Percentiles rank a stretch among this genome's conserved stretches.
Evolutionary conservation across 129 eudicot species (phyloP).

Genomic region (Dittrichia graveolens): DNA sequence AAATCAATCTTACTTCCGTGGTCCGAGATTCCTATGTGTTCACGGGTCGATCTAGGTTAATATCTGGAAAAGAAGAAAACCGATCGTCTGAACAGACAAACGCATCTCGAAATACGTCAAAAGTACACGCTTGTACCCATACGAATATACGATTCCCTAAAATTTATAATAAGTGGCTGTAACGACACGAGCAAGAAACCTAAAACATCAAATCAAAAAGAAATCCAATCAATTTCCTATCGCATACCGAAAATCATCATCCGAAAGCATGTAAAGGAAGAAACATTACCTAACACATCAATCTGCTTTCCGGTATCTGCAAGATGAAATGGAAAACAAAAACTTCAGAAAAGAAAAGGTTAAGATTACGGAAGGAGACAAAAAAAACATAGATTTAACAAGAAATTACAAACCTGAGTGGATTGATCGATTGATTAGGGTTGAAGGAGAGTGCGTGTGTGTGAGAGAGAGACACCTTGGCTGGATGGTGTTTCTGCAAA

Average conservation of each 20-base stretch:
- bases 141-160: constrained; percentile 10
- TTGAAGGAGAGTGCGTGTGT: constrained; percentile 41
- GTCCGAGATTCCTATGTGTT: neutral
- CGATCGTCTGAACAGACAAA: constrained; percentile 20
- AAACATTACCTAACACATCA: constrained; percentile 25
- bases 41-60: constrained; percentile 29
- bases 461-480: constrained; percentile 40
- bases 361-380: neutral
- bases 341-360: neutral
- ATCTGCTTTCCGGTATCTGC: constrained; percentile 34
- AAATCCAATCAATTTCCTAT: constrained; percentile 12
- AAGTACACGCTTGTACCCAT: constrained; percentile 7
- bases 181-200: constrained; percentile 34
- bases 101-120: constrained; percentile 5
- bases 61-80: neutral
- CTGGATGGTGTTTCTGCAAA: constrained; percentile 38
- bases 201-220: constrained; percentile 15
- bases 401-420: constrained; percentile 30
- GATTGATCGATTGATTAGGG: constrained; percentile 28
- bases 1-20: neutral
- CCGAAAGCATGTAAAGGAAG: neutral
- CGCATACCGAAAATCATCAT: constrained; percentile 15
- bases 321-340: neutral
- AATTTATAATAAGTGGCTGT: constrained; percentile 4
- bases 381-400: neutral